These are phyloP conservation scores for Eutypella sp. DNA, from an alignment of 2,329 filamentous ascomycete genomes.

Conservation along the genomic window DNA sequence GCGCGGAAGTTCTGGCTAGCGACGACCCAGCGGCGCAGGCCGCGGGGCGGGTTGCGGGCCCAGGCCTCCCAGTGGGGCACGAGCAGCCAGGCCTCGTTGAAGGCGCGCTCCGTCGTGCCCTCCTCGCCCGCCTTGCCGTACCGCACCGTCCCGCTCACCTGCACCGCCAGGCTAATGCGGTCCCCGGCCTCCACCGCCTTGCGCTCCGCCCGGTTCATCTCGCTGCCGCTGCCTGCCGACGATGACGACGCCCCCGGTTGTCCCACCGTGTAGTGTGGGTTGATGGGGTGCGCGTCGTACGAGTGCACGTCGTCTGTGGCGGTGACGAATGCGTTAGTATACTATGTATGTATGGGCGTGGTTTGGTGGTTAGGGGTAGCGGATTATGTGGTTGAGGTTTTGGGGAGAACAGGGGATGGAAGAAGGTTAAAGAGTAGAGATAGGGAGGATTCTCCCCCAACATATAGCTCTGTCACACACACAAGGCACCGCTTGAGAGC, in stretches of 20 bases:
- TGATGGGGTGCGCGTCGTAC: slow-evolving; percentile 74
- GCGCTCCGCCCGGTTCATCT: background rate
- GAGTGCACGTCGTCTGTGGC: slow-evolving; percentile 61
- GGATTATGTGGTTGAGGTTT: too few relatives aligned
- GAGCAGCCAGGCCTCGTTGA: slow-evolving; percentile 76
- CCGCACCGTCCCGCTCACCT: slow-evolving; percentile 67
- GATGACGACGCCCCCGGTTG: slow-evolving; percentile 41
- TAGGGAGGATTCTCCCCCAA: too few relatives aligned
- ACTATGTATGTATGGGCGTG: too few relatives aligned
- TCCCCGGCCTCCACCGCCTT: slow-evolving; percentile 38
- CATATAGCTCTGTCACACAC: too few relatives aligned
- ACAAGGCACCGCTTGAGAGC: too few relatives aligned
- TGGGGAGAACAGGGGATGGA: too few relatives aligned
- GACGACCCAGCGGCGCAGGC: slow-evolving; percentile 58
- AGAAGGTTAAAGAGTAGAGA: too few relatives aligned
- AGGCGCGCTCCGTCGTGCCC: slow-evolving; percentile 61
- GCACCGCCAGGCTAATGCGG: slow-evolving; percentile 66
- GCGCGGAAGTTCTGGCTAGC: slow-evolving; percentile 68
- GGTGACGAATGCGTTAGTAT: background rate
- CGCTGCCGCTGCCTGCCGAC: slow-evolving; percentile 12
- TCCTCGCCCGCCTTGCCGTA: slow-evolving; percentile 59
- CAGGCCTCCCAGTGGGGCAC: slow-evolving; percentile 68
- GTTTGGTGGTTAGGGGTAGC: too few relatives aligned
- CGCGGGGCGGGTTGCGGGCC: slow-evolving; percentile 47
- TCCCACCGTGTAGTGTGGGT: slow-evolving; percentile 57